These are phyloP conservation scores for Cercospora sp. DNA, from an alignment of 2,329 filamentous ascomycete genomes.

Conservation along the genomic window DNA sequence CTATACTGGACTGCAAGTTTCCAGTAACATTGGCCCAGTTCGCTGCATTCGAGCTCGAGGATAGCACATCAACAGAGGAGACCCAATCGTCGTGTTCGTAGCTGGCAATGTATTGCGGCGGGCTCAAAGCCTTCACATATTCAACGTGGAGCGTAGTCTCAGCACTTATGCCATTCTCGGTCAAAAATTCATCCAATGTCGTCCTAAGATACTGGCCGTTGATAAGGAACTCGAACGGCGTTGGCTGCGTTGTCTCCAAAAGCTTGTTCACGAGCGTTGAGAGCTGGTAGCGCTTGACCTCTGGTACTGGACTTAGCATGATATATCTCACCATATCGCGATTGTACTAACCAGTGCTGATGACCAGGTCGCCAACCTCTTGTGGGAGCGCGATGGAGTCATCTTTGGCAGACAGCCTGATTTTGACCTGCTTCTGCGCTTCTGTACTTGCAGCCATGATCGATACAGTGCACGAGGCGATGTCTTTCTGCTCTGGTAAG, in stretches of 20 bases:
- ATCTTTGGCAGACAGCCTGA: constrained; percentile 57
- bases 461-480: not conserved
- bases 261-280: constrained; percentile 65
- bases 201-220: constrained; percentile 90
- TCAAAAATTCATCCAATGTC: constrained; percentile 87
- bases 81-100: constrained; percentile 99
- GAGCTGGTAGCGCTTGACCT: constrained; percentile 59
- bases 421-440: constrained; percentile 50
- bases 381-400: constrained; percentile 56
- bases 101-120: constrained; percentile 83
- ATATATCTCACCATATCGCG: not conserved
- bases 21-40: constrained; percentile 35
- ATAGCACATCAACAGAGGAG: constrained; percentile 79
- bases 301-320: constrained; percentile 36
- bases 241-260: constrained; percentile 59
- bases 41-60: constrained; percentile 61
- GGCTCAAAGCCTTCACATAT: constrained; percentile 88
- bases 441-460: constrained; percentile 23
- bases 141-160: constrained; percentile 86
- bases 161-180: constrained; percentile 79
- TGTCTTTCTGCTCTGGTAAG: not conserved
- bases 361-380: constrained; percentile 57
- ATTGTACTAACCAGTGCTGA: constrained; percentile 53
- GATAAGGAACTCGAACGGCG: constrained; percentile 92
- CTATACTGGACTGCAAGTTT: constrained; percentile 67